Base-by-base conservation (phyloP, 2,329 filamentous ascomycete genomes). In the Mycocentrospora acerina region DNA sequence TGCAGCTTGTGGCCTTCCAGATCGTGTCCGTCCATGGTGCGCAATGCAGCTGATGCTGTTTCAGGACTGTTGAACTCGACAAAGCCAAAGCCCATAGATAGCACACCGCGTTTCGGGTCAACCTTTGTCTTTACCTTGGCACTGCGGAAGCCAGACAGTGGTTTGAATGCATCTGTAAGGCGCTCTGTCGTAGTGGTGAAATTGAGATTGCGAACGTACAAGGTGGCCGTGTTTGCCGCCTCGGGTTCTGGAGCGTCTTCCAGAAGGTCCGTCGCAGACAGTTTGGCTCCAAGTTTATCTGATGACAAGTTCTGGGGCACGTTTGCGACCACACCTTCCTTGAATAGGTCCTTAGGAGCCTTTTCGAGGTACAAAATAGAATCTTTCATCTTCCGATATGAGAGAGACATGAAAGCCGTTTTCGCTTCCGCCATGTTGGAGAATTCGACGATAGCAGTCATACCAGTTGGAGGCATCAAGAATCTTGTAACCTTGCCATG, bases 21-120 rank as follows among this genome's bases (percentile, higher is more conserved):
- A 26, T 82, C 82, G 66, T 88, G 82, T 9, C 90, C 89, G 66
- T 97, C 83, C 88, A 97, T 93, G n/a, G 83, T 81, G 53, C 81
- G 79, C 42, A 89, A 74, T 16, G 91, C 93, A 30, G 86, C 84
- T 52, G 88, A 81, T 1, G 93, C 91, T 57, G 90, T 81, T 27
- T 77, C 79, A 59, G 88, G 88, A 52, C 79, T 84, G 42, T 78
- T 80, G 70, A 97, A 98, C 58, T 95, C 90, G 43, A 90, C 81
- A 67, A 98, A 98, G 29, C 90, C 93, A 35, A 60, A 98, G 25
- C 93, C 93, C 90, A 97, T 96, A 64, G 90, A 96, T 37, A 98
- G 80, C 4, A 86, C 79, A 67, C 95, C 85, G 60, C 86, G 87
- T 74, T 95, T 96, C n/a, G 90, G 81, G 62, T 98, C 90, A 26